Conservation (phyloP, 208 protist genomes). For the Naegleria gruberi region DNA sequence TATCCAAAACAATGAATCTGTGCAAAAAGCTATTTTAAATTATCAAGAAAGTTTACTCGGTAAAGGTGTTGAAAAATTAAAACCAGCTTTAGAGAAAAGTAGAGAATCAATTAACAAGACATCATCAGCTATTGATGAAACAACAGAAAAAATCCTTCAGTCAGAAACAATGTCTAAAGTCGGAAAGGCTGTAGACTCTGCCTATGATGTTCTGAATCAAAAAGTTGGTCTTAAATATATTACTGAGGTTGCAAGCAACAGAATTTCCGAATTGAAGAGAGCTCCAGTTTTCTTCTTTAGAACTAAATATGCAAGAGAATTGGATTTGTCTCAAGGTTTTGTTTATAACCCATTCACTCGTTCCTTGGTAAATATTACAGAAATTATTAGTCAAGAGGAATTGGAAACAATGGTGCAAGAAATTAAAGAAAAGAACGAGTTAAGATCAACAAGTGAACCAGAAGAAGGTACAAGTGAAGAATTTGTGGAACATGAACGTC, state of each 20-base stretch:
- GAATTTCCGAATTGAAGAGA: neutral
- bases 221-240: neutral
- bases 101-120: neutral
- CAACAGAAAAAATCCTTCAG: neutral
- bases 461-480: neutral
- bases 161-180: neutral
- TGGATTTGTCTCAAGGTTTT: neutral
- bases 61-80: neutral
- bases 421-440: neutral
- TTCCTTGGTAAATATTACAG: neutral
- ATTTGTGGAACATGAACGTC: neutral
- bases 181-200: neutral
- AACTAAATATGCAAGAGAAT: neutral
- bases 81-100: neutral
- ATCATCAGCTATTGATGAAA: neutral
- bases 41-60: neutral
- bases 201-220: neutral
- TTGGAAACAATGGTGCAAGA: neutral
- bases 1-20: neutral
- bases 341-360: slow-evolving; percentile 12
- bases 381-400: neutral
- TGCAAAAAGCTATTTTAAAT: neutral
- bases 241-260: neutral
- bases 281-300: neutral
- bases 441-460: neutral